Conservation (phyloP, 371 early-diverging fungal genomes). For the Circinella minor region DNA sequence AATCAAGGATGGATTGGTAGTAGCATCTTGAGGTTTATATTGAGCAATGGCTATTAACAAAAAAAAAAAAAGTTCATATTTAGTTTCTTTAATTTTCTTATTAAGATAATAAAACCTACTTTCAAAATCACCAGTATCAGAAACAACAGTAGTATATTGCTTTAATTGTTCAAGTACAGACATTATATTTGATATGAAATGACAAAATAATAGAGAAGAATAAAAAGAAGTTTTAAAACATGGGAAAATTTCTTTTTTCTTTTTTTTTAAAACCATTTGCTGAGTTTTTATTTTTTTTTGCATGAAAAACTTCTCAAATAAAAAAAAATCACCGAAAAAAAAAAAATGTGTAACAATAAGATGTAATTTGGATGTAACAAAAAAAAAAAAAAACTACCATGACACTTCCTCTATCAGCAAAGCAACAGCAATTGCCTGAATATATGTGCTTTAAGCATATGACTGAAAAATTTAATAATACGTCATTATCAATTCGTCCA, state of each 20-base stretch:
- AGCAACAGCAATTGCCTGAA: not conserved
- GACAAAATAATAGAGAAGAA: not conserved
- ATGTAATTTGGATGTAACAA: too few species aligned
- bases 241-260: not conserved
- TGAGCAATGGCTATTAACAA: slow-evolving; percentile 80
- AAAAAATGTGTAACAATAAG: too few species aligned
- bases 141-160: slow-evolving; percentile 94
- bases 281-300: too few species aligned
- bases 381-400: too few species aligned
- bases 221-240: not conserved
- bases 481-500: not conserved
- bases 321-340: too few species aligned
- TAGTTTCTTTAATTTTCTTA: not conserved
- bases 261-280: too few species aligned
- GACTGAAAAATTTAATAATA: not conserved
- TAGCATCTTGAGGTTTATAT: slow-evolving; percentile 99
- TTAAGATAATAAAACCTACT: slow-evolving; percentile 42
- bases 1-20: slow-evolving; percentile 99
- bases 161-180: slow-evolving; percentile 83
- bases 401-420: not conserved
- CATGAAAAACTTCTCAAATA: too few species aligned
- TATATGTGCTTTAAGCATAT: slow-evolving; percentile 5
- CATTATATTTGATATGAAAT: slow-evolving; percentile 25
- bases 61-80: not conserved
- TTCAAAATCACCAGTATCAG: slow-evolving; percentile 99